These are phyloP conservation scores for Alternaria sp. DNA, from an alignment of 2,329 filamentous ascomycete species.

Conservation along the genomic window DNA sequence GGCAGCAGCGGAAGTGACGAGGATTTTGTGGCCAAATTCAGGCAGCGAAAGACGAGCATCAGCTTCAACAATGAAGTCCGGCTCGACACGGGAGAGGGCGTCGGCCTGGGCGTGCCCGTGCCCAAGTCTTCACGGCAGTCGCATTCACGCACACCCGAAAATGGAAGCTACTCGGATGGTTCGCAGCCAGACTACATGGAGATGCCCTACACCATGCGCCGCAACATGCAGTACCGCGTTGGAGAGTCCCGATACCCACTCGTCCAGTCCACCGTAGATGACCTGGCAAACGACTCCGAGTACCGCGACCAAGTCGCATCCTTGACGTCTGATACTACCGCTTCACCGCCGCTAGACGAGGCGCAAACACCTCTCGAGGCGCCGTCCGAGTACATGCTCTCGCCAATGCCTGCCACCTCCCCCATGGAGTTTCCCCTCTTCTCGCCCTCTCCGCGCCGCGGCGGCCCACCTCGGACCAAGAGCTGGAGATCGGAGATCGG, in stretches of 20 bases:
- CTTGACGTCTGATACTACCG: slow-evolving; percentile 51
- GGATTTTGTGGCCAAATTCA: slow-evolving; percentile 36
- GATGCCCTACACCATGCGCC: slow-evolving; percentile 32
- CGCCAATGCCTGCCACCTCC: slow-evolving; percentile 42
- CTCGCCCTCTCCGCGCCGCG: slow-evolving; percentile 31
- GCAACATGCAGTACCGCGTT: slow-evolving; percentile 29
- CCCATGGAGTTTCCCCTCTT: slow-evolving; percentile 45
- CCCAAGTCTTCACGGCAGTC: slow-evolving; percentile 39
- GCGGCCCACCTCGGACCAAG: slow-evolving; percentile 37
- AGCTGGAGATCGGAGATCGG: slow-evolving; percentile 42
- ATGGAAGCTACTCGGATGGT: slow-evolving; percentile 40
- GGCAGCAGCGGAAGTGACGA: slow-evolving; percentile 36
- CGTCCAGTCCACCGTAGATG: slow-evolving; percentile 44
- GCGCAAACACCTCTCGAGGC: slow-evolving; percentile 47
- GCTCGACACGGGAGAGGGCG: slow-evolving; percentile 49
- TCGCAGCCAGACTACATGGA: slow-evolving; percentile 40
- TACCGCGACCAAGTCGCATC: slow-evolving; percentile 49
- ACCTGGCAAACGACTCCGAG: slow-evolving; percentile 32
- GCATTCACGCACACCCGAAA: slow-evolving; percentile 26
- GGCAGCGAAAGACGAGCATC: slow-evolving; percentile 47
- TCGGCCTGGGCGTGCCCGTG: slow-evolving; percentile 47
- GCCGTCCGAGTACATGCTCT: slow-evolving; percentile 42
- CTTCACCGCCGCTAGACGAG: slow-evolving; percentile 48
- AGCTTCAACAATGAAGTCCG: slow-evolving; percentile 50
- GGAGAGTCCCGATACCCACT: slow-evolving; percentile 43